Evolutionary conservation across 202 grass and related monocot species (phyloP).

Genomic region (Schoenoplectus tabernaemontani): DNA sequence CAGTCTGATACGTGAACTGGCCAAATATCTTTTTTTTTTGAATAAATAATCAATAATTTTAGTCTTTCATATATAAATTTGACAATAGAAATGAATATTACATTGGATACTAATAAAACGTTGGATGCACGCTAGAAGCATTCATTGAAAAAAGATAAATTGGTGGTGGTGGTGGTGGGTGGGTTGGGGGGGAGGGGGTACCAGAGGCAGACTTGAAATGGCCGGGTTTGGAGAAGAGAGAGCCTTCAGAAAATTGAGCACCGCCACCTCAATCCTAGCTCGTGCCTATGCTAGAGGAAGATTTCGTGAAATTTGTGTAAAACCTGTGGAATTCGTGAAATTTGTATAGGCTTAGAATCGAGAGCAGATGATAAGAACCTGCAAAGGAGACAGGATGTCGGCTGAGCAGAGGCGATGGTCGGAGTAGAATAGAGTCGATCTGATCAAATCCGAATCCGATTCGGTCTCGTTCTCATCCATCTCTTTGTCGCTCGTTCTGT

Average conservation of each 20-base stretch:
- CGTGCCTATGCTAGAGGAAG: constrained; percentile 28
- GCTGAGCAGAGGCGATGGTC: constrained; percentile 83
- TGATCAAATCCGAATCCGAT: constrained; percentile 38
- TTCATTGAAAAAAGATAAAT: too few species aligned
- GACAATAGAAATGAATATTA: too few species aligned
- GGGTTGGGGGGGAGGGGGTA: not conserved
- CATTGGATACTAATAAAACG: too few species aligned
- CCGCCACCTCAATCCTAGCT: constrained; percentile 83
- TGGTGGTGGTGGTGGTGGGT: too few species aligned
- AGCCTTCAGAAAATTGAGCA: constrained; percentile 64
- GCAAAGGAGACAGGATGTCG: constrained; percentile 54
- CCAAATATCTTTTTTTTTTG: too few species aligned
- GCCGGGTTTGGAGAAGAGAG: constrained; percentile 51
- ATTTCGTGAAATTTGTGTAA: not conserved
- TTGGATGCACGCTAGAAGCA: too few species aligned
- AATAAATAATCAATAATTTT: too few species aligned
- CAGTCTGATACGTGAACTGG: too few species aligned
- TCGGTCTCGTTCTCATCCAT: not conserved
- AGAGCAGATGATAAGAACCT: constrained; percentile 22
- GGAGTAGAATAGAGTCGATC: constrained; percentile 60
- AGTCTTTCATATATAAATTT: too few species aligned
- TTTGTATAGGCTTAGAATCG: not conserved
- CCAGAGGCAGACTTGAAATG: constrained; percentile 56
- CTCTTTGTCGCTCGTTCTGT: not conserved
- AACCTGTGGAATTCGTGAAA: not conserved